Percentiles rank a stretch among this genome's conserved stretches.
phyloP scores from a whole-genome alignment of 495 filamentous ascomycete species.

The Daldinia childiae region DNA sequence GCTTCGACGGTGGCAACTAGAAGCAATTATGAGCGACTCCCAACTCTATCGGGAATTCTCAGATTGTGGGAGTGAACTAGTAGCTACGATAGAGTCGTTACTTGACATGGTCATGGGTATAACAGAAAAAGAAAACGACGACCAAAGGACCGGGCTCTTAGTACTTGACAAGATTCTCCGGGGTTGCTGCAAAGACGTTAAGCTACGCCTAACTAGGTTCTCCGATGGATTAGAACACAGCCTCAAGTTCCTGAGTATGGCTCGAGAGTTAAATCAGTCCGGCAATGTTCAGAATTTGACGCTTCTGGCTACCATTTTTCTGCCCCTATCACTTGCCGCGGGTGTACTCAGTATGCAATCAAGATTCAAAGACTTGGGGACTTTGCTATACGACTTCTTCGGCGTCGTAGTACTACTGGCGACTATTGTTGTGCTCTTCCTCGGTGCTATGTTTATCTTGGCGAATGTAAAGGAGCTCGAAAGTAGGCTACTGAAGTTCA shows the following conservation, averaged over 20 bases:
- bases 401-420: neutral
- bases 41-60: neutral
- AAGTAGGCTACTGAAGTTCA: neutral
- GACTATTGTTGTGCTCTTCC: neutral
- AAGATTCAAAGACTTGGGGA: neutral
- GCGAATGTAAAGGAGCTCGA: neutral
- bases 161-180: neutral
- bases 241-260: neutral
- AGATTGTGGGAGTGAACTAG: neutral
- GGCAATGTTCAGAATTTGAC: neutral
- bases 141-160: neutral
- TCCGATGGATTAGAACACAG: neutral
- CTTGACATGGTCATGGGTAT: neutral
- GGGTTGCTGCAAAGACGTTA: neutral
- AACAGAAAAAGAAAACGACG: neutral
- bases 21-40: neutral
- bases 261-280: neutral
- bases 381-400: neutral
- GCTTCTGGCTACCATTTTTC: neutral
- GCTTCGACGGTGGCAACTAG: neutral
- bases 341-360: constrained; percentile 1
- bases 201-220: neutral
- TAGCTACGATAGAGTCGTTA: neutral
- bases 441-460: neutral
- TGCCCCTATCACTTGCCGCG: neutral